Evolutionary conservation across 208 protist genomes (phyloP).

Genomic region (Leishmania arabica): DNA sequence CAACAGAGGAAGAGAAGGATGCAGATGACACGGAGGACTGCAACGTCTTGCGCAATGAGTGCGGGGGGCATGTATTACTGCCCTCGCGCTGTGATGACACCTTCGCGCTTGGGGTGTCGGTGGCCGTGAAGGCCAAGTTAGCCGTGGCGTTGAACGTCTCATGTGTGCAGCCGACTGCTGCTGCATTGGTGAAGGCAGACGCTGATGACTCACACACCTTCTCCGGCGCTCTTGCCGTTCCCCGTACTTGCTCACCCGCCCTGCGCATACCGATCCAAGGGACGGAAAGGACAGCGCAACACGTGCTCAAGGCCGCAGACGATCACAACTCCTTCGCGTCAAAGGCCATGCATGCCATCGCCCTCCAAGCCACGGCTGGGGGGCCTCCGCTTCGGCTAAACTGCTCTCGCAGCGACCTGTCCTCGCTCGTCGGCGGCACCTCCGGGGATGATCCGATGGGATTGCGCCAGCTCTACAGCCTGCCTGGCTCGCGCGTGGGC

Average conservation of each 20-base stretch:
- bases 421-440: not conserved
- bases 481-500: conserved; percentile 18
- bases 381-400: not conserved
- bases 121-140: conserved; percentile 2
- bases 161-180: not conserved
- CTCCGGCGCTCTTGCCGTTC: not conserved
- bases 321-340: conserved; percentile 10
- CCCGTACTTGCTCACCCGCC: not conserved
- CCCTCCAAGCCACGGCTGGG: not conserved
- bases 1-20: not conserved
- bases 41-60: conserved; percentile 35
- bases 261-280: not conserved
- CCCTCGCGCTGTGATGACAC: conserved; percentile 27
- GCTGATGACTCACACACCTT: not conserved
- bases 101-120: conserved; percentile 1
- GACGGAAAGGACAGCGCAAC: not conserved
- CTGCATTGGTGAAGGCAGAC: not conserved
- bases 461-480: conserved; percentile 31
- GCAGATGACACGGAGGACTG: conserved; percentile 7
- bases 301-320: not conserved
- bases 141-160: not conserved
- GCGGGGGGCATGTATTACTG: conserved; percentile 34
- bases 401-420: conserved; percentile 9
- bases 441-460: conserved; percentile 27
- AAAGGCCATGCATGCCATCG: conserved; percentile 26